These are phyloP conservation scores for Monilinia laxa DNA, from an alignment of 2,329 filamentous ascomycete genomes.

Conservation along the genomic window DNA sequence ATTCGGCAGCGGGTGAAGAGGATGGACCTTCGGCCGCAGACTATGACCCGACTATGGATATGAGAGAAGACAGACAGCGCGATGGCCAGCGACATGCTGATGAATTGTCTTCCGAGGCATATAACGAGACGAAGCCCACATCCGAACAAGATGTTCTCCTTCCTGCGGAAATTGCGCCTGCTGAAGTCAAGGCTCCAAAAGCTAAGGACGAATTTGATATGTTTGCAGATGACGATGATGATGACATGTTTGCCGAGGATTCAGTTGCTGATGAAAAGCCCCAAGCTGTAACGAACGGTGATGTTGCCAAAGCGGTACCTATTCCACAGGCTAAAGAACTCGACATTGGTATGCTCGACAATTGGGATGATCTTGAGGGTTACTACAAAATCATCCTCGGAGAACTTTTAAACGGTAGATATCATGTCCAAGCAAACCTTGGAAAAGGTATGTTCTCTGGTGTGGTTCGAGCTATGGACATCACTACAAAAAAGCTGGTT, in stretches of 20 bases:
- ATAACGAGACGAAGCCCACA: constrained; percentile 57
- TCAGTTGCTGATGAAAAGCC: constrained; percentile 44
- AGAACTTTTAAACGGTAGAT: constrained; percentile 84
- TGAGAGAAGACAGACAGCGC: constrained; percentile 76
- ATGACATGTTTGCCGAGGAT: constrained; percentile 61
- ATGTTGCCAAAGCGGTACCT: constrained; percentile 48
- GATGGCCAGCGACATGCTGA: constrained; percentile 64
- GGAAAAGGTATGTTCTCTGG: constrained; percentile 96
- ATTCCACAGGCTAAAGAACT: constrained; percentile 53
- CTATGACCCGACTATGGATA: constrained; percentile 86
- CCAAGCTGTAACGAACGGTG: constrained; percentile 44
- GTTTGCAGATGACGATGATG: constrained; percentile 79
- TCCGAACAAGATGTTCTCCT: constrained; percentile 52
- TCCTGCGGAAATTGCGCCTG: constrained; percentile 39
- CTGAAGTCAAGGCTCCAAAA: constrained; percentile 45
- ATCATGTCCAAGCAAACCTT: constrained; percentile 82
- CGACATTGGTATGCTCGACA: constrained; percentile 78
- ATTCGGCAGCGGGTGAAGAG: constrained; percentile 43
- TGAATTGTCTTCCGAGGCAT: constrained; percentile 53
- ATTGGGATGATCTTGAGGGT: constrained; percentile 89
- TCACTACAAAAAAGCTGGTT: constrained; percentile 71
- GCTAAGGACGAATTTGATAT: constrained; percentile 73
- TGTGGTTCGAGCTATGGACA: constrained; percentile 84
- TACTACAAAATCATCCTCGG: constrained; percentile 95
- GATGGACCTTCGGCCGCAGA: constrained; percentile 89